Base-by-base conservation (phyloP, 2,329 filamentous ascomycete species). In the Neofusicoccum parvum region DNA sequence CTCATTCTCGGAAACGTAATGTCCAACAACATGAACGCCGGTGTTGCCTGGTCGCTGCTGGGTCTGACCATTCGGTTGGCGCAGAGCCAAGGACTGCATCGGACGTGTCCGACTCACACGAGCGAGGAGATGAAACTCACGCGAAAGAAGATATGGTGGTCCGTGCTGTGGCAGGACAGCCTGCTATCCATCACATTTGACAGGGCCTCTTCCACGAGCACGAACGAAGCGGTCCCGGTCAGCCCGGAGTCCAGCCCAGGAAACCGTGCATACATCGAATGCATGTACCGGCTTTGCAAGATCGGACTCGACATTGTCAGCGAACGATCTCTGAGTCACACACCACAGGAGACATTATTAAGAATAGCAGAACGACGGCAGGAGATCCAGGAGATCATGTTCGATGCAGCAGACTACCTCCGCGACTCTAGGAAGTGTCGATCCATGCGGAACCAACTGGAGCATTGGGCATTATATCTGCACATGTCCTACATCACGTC, bases 161-260 rank as follows among this genome's bases (percentile, higher is more conserved):
- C 85, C 2, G 81, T 88, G 68, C 81, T 88, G 37, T 89, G 87
- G 87, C 87, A 88, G 71, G 87, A 89, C 69, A 87, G 85, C 65
- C 79, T 88, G 53, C 82, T 89, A 27, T 88, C 86, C 9, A 83
- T 89, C 37, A 88, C 86, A 2, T 89, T 88, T 70, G 87, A 89
- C 70, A 78, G 87, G 43, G 82, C 82, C 1, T 85, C 85, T 2
- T 85, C 83, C 14, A 84, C 85, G 5, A 83, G 85, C 51, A 84
- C 85, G 9, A 78, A 83, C 32, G 80, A 85, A 72, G 77, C 80
- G 15, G 73, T 76, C 63, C 76, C 76, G 14, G 67, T 77, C 10
- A 75, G 71, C 53, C 73, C 72, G 27, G 78, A 80, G 48, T 82
- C 82, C 11, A 77, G 77, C 39, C 78, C 82, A 0, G 83, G 83